Evolutionary conservation across 2,329 filamentous ascomycete species (phyloP), one percentile per base, ranked within the genome.

Genomic region (Neocucurbitaria cava): DNA sequence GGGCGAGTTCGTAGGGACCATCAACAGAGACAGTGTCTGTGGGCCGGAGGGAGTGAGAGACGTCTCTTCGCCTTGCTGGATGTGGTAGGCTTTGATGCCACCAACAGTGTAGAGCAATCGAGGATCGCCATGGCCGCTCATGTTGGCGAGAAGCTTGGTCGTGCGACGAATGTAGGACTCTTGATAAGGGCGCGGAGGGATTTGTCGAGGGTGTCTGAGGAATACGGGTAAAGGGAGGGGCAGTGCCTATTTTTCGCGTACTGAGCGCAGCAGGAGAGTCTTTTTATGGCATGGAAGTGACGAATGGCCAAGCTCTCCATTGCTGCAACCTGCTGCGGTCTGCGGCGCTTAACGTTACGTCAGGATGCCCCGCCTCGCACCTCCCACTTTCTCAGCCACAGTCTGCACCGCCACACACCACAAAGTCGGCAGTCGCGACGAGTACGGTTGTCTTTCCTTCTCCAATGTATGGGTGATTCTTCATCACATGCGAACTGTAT

Each of bases 1-100:
- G 21, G 89, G 85, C 26, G 91, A 91, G 15, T 89, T 89, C 3
- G 94, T 97, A 6, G 94, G 94, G 17, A 98, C 94, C 94, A 98
- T 98, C 68, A 98, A 80, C 52, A 98, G 83, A 20, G 94, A 96
- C 49, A 99, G 83, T 0, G 93, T 97, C 79, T 97, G 92, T 17
- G 92, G 89, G 1, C 93, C 92, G 1, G 90, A 89, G 0, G 90
- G 87, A 13, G 92, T 98, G 68, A 99, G 87, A 13, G 86, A 84
- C 51, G 89, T 82, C 77, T 98, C 93, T 65, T 89, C 85, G 76
- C 95, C 94, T 84, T 96, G 86, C 75, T 92, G 87, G 57, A 98
- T 87, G 73, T 97, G 92, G 79, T 92, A 96, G 61, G 94, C 95
- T 62, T 88, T 89, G 70, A 99, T 94, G 79, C 92, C 92, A 64